A percentile compares a stretch with the other conserved stretches of the same genome.
Conservation (phyloP, 23 red algal genomes). For the Gracilaria gracilis region DNA sequence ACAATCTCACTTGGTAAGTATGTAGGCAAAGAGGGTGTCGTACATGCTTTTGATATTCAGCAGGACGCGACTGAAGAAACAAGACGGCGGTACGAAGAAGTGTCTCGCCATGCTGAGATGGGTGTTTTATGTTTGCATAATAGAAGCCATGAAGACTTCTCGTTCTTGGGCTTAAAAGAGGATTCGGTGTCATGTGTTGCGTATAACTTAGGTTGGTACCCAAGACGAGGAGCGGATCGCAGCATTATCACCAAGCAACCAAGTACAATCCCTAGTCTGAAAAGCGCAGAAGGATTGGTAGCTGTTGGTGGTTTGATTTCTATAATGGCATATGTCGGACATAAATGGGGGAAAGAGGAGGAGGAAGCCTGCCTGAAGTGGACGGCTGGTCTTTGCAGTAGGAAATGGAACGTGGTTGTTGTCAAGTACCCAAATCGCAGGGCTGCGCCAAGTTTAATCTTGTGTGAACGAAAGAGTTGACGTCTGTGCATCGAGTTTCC, state of each 20-base stretch:
- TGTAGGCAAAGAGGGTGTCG: conserved; percentile 16
- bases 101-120: not conserved
- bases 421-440: conserved; percentile 63
- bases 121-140: conserved; percentile 28
- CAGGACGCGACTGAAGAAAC: conserved; percentile 47
- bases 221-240: conserved; percentile 55
- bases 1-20: conserved; percentile 44
- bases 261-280: conserved; percentile 77
- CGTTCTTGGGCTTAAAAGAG: conserved; percentile 19
- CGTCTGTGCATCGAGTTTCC: too few relatives aligned
- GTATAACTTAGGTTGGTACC: conserved; percentile 93
- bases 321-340: conserved; percentile 80
- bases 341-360: conserved; percentile 82
- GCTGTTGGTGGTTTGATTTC: conserved; percentile 76
- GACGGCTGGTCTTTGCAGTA: conserved; percentile 42
- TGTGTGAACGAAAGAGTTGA: conserved; percentile 9
- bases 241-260: conserved; percentile 57
- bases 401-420: conserved; percentile 58
- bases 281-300: conserved; percentile 48
- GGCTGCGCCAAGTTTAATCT: conserved; percentile 36
- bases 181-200: conserved; percentile 66
- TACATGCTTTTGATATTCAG: conserved; percentile 69
- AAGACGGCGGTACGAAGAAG: conserved; percentile 29
- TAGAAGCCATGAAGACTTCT: conserved; percentile 52
- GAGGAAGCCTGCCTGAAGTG: conserved; percentile 66